phyloP scores from a whole-genome alignment of 2,329 filamentous ascomycete genomes.

The Thelonectria olida region DNA sequence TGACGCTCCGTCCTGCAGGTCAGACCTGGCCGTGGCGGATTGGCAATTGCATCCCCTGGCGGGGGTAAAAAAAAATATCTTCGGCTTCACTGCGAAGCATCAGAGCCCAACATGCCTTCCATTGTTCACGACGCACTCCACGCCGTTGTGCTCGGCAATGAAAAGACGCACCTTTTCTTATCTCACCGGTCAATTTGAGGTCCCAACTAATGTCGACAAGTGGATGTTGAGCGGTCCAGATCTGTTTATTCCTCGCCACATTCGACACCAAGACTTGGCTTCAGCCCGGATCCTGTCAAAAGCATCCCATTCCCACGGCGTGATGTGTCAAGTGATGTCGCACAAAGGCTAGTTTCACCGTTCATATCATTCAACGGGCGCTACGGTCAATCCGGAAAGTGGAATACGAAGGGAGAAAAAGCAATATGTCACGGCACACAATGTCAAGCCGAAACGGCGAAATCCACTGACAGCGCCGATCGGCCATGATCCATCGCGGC shows the following conservation, averaged over 20 bases:
- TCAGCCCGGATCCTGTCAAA: conserved; percentile 2
- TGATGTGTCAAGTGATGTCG: conserved; percentile 20
- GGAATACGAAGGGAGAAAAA: conserved; percentile 10
- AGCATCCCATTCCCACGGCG: conserved; percentile 24
- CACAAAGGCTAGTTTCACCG: conserved; percentile 3
- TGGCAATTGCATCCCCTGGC: neutral
- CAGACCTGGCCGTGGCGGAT: conserved; percentile 15
- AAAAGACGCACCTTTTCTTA: neutral
- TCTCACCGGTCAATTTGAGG: conserved; percentile 2
- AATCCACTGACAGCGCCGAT: neutral
- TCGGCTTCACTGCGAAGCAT: conserved; percentile 1
- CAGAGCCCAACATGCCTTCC: neutral
- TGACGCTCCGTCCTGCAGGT: conserved; percentile 21
- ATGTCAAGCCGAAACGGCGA: neutral
- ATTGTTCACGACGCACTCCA: neutral
- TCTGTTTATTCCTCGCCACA: conserved; percentile 23
- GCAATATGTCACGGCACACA: conserved; percentile 12
- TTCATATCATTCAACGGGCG: conserved; percentile 8
- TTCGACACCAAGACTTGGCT: conserved; percentile 10
- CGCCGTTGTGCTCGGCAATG: neutral
- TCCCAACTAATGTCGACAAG: conserved; percentile 16
- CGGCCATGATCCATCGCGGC: neutral
- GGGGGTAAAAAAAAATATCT: neutral
- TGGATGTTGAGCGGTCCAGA: conserved; percentile 19
- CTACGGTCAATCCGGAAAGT: conserved; percentile 4